A percentile compares a stretch with the other conserved stretches of the same genome.
These are phyloP conservation scores for Arthrobotrys pseudoclavata DNA, from an alignment of 2,329 filamentous ascomycete genomes.

Conservation along the genomic window DNA sequence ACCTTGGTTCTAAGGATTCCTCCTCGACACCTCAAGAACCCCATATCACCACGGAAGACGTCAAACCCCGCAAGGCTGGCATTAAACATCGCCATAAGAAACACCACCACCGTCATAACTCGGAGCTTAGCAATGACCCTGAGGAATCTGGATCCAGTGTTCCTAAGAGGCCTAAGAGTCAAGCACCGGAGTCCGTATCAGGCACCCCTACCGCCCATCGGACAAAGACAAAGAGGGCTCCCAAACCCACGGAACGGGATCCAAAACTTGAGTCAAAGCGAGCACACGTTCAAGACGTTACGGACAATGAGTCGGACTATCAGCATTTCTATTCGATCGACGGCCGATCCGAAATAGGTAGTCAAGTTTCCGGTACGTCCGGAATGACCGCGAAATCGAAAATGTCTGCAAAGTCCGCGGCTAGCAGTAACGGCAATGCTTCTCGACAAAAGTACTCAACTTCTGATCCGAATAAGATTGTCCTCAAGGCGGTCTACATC, in stretches of 20 bases:
- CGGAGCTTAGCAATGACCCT: conserved; percentile 49
- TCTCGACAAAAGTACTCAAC: conserved; percentile 87
- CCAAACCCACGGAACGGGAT: conserved; percentile 41
- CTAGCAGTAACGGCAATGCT: conserved; percentile 80
- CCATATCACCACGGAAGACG: conserved; percentile 61
- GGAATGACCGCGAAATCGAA: conserved; percentile 60
- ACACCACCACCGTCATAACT: conserved; percentile 59
- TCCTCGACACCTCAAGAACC: conserved; percentile 60
- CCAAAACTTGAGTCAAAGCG: conserved; percentile 24
- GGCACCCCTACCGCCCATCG: conserved; percentile 33
- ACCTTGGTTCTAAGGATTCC: conserved; percentile 66
- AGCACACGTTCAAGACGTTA: conserved; percentile 23
- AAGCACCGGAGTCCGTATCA: conserved; percentile 35
- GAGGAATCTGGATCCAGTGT: conserved; percentile 50
- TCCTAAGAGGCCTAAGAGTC: conserved; percentile 45
- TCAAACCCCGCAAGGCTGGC: conserved; percentile 52
- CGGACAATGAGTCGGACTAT: conserved; percentile 48
- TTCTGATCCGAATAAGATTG: conserved; percentile 93
- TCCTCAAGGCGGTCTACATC: conserved; percentile 91
- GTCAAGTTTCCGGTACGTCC: conserved; percentile 45
- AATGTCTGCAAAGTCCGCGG: conserved; percentile 75
- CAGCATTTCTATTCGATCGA: conserved; percentile 37
- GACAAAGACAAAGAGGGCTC: conserved; percentile 45
- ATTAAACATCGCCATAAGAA: conserved; percentile 65
- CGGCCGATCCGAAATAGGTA: conserved; percentile 43